Percentiles rank a stretch among this genome's conserved stretches.
phyloP scores from a whole-genome alignment of 208 protist species.

The Wallacemonas sp. region DNA sequence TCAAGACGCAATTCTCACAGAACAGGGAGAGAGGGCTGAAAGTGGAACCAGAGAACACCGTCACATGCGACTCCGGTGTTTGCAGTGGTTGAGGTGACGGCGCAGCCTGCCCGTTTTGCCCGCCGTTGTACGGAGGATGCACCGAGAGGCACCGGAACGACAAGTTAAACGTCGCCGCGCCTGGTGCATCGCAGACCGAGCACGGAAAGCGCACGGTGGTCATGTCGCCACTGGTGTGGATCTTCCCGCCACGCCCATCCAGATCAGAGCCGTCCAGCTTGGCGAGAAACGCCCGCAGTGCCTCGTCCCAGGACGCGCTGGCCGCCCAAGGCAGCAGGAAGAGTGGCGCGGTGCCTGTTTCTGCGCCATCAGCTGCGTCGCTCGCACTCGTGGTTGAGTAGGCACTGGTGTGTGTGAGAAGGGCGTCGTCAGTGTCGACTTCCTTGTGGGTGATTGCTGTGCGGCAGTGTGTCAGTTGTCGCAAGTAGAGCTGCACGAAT shows the following conservation, averaged over 20 bases:
- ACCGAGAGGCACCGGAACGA: slow-evolving; percentile 26
- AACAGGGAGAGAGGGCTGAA: slow-evolving; percentile 73
- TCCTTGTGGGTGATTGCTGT: not conserved
- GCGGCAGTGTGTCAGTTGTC: slow-evolving; percentile 8
- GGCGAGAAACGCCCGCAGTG: slow-evolving; percentile 30
- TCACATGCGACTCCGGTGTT: slow-evolving; percentile 47
- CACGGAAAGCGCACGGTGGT: slow-evolving; percentile 36
- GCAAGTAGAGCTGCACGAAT: slow-evolving; percentile 43
- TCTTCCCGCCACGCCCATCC: no score
- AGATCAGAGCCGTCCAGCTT: not conserved
- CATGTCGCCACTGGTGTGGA: slow-evolving; percentile 3
- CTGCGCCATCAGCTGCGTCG: not conserved
- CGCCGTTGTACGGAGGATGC: slow-evolving; percentile 11
- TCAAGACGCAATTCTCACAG: slow-evolving; percentile 52
- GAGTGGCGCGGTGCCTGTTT: not conserved
- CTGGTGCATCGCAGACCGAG: slow-evolving; percentile 51
- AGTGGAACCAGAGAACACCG: slow-evolving; percentile 72
- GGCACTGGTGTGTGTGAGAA: not conserved
- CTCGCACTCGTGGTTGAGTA: not conserved
- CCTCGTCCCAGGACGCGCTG: slow-evolving; percentile 23
- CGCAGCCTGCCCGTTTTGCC: not conserved
- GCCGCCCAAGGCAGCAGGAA: slow-evolving; percentile 35
- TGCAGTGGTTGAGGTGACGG: not conserved
- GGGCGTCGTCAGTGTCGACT: not conserved
- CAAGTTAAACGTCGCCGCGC: slow-evolving; percentile 15